Base-by-base conservation (phyloP, 2,329 filamentous ascomycete species). In the Botrytis cinerea region DNA sequence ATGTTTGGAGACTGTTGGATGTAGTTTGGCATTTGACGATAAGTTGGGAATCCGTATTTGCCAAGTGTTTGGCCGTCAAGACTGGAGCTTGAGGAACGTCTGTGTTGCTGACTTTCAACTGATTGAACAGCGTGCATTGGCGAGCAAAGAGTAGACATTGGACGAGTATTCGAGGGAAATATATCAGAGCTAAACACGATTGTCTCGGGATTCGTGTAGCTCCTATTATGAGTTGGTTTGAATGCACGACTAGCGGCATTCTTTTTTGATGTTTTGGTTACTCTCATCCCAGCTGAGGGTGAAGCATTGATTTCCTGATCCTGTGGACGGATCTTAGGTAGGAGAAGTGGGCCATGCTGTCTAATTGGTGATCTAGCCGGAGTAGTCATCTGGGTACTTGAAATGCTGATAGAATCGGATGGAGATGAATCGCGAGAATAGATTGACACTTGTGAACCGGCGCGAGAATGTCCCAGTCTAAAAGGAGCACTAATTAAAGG, bases 291-390 rank as follows among this genome's bases (percentile, higher is more conserved):
- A 45, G 45, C 61, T 32, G 68, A 48, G 63, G 86, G 84, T 70
- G 86, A 84, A 59, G 88, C 88, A 77, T 91, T 89, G 75, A 94
- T 88, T 75, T 91, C 87, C 83, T 95, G 92, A 83, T 97, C 94
- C 83, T 96, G 94, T 59, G 89, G 89, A 75, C 94, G 89, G 84
- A 97, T 95, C 87, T 94, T 96, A 80, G 94, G 94, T 46, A 97
- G 86, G 74, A 97, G 85, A 67, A 93, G 85, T 70, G 93, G 93
- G 70, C 93, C 93, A 83, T 94, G 91, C 75, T 93, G 91, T 75
- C 91, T 88, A 78, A 95, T 88, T 74, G 93, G 92, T 48, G 92
- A 92, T 76, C 88, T 86, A 71, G 87, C 87, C 71, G 93, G 92
- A 20, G 92, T 94, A 71, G 90, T 92, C 78, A 89, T 86, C 77